phyloP scores from a whole-genome alignment of 192 early-diverging fungal genomes.

The Fimicolochytrium jonesii region DNA sequence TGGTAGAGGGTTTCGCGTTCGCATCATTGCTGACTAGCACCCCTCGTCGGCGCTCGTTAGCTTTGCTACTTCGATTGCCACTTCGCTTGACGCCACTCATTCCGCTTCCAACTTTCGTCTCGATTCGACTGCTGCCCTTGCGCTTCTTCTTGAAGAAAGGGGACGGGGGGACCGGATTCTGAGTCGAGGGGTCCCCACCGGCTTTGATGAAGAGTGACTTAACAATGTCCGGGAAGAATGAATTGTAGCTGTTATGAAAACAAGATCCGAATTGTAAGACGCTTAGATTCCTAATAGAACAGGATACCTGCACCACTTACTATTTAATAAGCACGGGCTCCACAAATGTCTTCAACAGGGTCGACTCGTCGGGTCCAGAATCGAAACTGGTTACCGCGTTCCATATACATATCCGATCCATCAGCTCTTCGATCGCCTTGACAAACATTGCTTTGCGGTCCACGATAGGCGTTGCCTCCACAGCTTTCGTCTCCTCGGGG shows the following conservation, averaged over 20 bases:
- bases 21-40: no score
- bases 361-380: neutral
- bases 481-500: neutral
- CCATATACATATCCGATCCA: constrained; percentile 23
- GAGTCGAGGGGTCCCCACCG: constrained; percentile 11
- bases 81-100: neutral
- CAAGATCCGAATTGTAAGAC: neutral
- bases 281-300: neutral
- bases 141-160: constrained; percentile 17
- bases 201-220: constrained; percentile 12
- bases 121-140: neutral
- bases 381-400: neutral
- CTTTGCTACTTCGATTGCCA: no score
- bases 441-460: neutral
- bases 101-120: neutral
- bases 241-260: constrained; percentile 4
- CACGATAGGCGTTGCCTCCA: neutral
- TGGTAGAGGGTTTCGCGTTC: no score
- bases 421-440: constrained; percentile 7
- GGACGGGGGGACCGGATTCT: constrained; percentile 10
- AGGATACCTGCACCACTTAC: neutral
- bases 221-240: constrained; percentile 8
- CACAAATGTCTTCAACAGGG: constrained; percentile 13
- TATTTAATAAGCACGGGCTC: constrained; percentile 22
- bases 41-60: no score